These are phyloP conservation scores for Eremothecium coryli DNA, from an alignment of 1,139 yeast species.

Conservation along the genomic window DNA sequence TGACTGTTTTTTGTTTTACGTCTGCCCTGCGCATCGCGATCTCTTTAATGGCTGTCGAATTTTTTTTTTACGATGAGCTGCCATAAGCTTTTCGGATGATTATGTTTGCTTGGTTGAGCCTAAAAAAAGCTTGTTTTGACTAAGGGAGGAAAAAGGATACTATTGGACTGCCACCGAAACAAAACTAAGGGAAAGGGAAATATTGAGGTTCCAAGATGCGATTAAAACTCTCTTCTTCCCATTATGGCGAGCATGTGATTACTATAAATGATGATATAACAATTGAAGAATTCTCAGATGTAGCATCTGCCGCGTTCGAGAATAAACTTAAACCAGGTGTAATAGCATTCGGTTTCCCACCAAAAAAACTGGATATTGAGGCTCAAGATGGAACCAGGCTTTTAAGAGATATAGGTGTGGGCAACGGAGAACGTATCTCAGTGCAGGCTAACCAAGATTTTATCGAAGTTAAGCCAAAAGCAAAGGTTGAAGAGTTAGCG, in stretches of 20 bases:
- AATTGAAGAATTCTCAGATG: constrained; percentile 7
- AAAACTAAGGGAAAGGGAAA: too few relatives aligned
- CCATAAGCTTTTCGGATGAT: too few relatives aligned
- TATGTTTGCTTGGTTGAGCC: too few relatives aligned
- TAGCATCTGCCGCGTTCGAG: constrained; percentile 3
- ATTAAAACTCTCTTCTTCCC: constrained; percentile 8
- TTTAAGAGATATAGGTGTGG: constrained; percentile 38
- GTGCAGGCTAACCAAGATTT: constrained; percentile 9
- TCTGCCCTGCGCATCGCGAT: too few relatives aligned
- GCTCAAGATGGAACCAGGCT: constrained; percentile 11
- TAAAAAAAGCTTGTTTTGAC: too few relatives aligned
- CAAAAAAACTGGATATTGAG: constrained; percentile 36
- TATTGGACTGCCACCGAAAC: too few relatives aligned
- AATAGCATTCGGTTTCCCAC: constrained; percentile 55
- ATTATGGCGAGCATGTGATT: constrained; percentile 9
- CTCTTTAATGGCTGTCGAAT: too few relatives aligned
- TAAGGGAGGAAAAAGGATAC: too few relatives aligned
- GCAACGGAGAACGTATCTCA: constrained; percentile 46
- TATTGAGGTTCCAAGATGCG: too few relatives aligned
- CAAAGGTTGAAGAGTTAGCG: background rate
- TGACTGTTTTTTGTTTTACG: too few relatives aligned
- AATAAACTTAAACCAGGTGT: constrained; percentile 13
- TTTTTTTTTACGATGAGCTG: too few relatives aligned
- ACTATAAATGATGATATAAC: constrained; percentile 6
- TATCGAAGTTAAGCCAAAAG: background rate